Percentiles rank a stretch among this genome's conserved stretches.
phyloP scores from a whole-genome alignment of 1,284 basidiomycete species.

The Microbotryum scabiosae region DNA sequence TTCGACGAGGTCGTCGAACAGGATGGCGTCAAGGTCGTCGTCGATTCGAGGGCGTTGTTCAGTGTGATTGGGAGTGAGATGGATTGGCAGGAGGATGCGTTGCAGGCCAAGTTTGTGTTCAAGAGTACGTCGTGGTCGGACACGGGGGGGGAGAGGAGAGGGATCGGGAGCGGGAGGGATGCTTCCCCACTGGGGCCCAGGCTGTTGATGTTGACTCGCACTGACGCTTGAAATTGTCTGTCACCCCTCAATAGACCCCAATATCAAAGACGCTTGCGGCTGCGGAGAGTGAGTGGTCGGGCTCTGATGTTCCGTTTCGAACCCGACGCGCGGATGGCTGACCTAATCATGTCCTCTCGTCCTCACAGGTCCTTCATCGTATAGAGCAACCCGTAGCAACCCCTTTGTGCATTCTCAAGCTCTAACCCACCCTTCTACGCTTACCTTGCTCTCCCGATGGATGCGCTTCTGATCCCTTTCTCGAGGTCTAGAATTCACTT shows the following conservation, averaged over 20 bases:
- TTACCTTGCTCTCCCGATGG: too few species aligned
- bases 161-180: not conserved
- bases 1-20: conserved; percentile 98
- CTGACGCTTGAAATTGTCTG: not conserved
- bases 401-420: too few species aligned
- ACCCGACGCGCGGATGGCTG: not conserved
- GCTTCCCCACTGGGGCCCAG: too few species aligned
- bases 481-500: too few species aligned
- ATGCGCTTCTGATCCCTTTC: too few species aligned
- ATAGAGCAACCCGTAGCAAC: not conserved
- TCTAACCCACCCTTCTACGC: too few species aligned
- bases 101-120: conserved; percentile 90
- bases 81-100: conserved; percentile 91
- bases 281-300: conserved; percentile 62
- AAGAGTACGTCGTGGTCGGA: conserved; percentile 56
- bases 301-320: not conserved
- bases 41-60: conserved; percentile 95
- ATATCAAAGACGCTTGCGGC: conserved; percentile 76
- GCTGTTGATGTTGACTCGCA: conserved; percentile 44
- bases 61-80: conserved; percentile 97
- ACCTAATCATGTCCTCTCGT: not conserved
- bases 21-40: conserved; percentile 84
- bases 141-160: too few species aligned
- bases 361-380: conserved; percentile 23
- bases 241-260: conserved; percentile 36